Evolutionary conservation across 306 rosid species (phyloP).

Genomic region (Citrullus colocynthis): DNA sequence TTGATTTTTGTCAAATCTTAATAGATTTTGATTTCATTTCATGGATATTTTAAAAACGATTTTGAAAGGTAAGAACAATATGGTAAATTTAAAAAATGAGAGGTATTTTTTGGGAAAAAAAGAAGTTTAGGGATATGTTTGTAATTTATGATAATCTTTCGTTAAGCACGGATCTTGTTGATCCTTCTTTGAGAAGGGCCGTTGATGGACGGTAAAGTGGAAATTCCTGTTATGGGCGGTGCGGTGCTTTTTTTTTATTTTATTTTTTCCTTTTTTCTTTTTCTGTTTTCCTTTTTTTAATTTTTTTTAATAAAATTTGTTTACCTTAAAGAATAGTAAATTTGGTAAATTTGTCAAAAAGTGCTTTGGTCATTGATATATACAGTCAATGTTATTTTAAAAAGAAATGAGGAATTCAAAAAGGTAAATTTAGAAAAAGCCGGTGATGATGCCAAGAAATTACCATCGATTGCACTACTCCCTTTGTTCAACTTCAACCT

Average conservation of each 20-base stretch:
- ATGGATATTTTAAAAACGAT: too few relatives aligned
- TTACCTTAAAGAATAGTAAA: constrained; percentile 1
- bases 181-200: not conserved
- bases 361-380: not conserved
- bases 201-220: not conserved
- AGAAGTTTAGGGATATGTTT: not conserved
- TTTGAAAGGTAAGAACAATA: too few relatives aligned
- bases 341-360: constrained; percentile 3
- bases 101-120: not conserved
- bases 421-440: not conserved
- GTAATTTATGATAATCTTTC: not conserved
- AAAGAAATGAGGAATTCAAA: not conserved
- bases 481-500: not conserved
- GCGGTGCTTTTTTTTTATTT: not conserved
- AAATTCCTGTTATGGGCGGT: not conserved
- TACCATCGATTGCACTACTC: not conserved
- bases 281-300: not conserved
- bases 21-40: too few relatives aligned
- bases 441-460: not conserved
- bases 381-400: not conserved
- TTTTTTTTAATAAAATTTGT: not conserved
- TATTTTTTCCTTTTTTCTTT: too few relatives aligned
- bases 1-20: too few relatives aligned
- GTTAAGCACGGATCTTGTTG: not conserved
- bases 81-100: too few relatives aligned